Evolutionary conservation across 768 basidiomycete genomes (phyloP).

Genomic region (Gyrodon lividus): DNA sequence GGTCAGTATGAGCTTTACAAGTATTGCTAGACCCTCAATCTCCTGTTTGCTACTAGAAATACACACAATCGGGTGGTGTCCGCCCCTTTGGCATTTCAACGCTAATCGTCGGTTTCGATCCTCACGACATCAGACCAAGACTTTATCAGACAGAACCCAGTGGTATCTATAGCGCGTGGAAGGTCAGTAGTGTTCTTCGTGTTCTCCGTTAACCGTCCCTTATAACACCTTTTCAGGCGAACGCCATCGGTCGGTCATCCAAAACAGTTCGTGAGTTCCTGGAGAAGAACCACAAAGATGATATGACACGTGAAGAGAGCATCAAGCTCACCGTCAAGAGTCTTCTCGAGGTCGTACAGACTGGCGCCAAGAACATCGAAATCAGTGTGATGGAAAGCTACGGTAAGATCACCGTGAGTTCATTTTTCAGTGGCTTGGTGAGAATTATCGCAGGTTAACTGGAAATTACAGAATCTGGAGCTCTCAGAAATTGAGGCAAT

Average conservation of each 20-base stretch:
- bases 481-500: conserved; percentile 87
- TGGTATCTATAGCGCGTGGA: conserved; percentile 98
- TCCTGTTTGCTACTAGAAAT: conserved; percentile 52
- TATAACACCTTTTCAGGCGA: conserved; percentile 58
- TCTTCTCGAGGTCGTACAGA: conserved; percentile 96
- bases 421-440: not conserved
- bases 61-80: conserved; percentile 98
- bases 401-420: conserved; percentile 82
- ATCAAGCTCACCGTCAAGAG: conserved; percentile 96
- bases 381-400: conserved; percentile 97
- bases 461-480: conserved; percentile 66
- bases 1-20: conserved; percentile 42
- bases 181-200: conserved; percentile 48
- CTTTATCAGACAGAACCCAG: conserved; percentile 97
- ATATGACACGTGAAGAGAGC: conserved; percentile 81
- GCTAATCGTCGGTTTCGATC: conserved; percentile 95
- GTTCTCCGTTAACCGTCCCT: not conserved
- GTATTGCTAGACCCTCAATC: not conserved
- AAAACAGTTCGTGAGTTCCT: conserved; percentile 98
- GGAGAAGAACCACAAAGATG: conserved; percentile 97
- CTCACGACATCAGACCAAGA: conserved; percentile 81
- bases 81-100: conserved; percentile 98
- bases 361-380: conserved; percentile 99
- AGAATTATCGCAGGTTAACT: not conserved
- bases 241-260: conserved; percentile 95